phyloP scores from a whole-genome alignment of 2,329 filamentous ascomycete genomes.

The Didymella arachidicola region DNA sequence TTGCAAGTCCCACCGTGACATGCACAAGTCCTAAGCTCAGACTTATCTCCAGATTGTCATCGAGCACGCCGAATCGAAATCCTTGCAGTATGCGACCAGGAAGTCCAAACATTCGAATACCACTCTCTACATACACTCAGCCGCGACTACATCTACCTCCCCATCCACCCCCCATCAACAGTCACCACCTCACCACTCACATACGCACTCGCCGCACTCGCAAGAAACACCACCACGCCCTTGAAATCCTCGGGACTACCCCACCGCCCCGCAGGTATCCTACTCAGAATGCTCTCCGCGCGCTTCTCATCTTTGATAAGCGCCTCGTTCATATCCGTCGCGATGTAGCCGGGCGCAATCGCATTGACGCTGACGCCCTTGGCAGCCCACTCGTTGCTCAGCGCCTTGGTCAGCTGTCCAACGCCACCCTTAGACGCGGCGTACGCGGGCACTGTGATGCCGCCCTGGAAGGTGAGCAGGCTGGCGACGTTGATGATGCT shows the following conservation, averaged over 20 bases:
- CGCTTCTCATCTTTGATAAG: constrained; percentile 75
- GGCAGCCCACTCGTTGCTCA: constrained; percentile 86
- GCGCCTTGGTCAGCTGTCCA: constrained; percentile 81
- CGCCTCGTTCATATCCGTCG: constrained; percentile 92
- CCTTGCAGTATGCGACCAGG: neutral
- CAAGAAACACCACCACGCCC: constrained; percentile 79
- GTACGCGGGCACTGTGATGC: constrained; percentile 87
- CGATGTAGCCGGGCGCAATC: constrained; percentile 88
- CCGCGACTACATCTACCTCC: constrained; percentile 61
- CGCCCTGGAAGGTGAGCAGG: constrained; percentile 84
- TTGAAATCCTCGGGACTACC: constrained; percentile 87
- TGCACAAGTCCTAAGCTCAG: too few species aligned
- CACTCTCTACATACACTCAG: neutral
- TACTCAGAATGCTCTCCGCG: constrained; percentile 74
- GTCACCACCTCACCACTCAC: constrained; percentile 82
- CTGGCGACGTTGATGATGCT: constrained; percentile 86
- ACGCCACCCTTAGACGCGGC: constrained; percentile 86
- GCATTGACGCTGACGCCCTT: constrained; percentile 85
- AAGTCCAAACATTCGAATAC: neutral
- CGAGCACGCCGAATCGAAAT: neutral
- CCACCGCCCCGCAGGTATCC: constrained; percentile 87
- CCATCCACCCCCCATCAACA: constrained; percentile 95
- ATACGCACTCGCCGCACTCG: constrained; percentile 78
- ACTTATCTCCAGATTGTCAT: too few species aligned
- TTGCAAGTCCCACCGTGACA: too few species aligned